Evolutionary conservation across 331 rosid species (phyloP), one percentile per base, ranked within the genome.

Genomic region (Arachis monticola): DNA sequence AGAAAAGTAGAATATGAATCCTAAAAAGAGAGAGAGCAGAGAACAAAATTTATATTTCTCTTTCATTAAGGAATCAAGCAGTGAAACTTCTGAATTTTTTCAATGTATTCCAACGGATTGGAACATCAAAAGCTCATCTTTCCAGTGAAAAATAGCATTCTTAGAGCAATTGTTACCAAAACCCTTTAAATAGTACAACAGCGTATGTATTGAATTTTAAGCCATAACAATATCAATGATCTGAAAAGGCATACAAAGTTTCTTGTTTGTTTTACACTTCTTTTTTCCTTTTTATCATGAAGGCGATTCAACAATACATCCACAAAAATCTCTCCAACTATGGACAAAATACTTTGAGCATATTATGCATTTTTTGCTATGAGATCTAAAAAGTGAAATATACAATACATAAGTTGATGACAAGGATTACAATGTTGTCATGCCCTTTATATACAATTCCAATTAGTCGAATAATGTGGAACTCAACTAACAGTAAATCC

Each of bases 11-110:
- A 59, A 6, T 6, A 10, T 62, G 30, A 77, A 68, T 55, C 63
- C 5, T 38, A 27, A 57, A 17, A 66, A 64, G 73, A 73, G 46
- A 57, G 48, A 69, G 75, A 8, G 66, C 70, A 77, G 41, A 73
- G 35, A 44, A 60, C 64, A 46, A 48, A 68, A 73, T 35, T 80
- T 67, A n/a, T 52, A 72, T 1, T 30, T 56, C 9, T 62, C 67
- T 52, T 72, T 72, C 58, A 22, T 35, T 5, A 22, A 27, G 30
- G 30, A 27, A 27, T 27, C 30, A 27, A 27, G 30, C 1, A 27
- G 30, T 1, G 30, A 27, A 27, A 27, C 2, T 27, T 27, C 30
- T 1, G 30, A 27, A 27, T 35, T 35, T 35, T 35, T 35, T 35
- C 0, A 4, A 35, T 35, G 4, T 35, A 35, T 35, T 35, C 5